A percentile compares a stretch with the other conserved stretches of the same genome.
phyloP scores from a whole-genome alignment of 2,329 filamentous ascomycete species.

The Phyllosticta ampelicida region DNA sequence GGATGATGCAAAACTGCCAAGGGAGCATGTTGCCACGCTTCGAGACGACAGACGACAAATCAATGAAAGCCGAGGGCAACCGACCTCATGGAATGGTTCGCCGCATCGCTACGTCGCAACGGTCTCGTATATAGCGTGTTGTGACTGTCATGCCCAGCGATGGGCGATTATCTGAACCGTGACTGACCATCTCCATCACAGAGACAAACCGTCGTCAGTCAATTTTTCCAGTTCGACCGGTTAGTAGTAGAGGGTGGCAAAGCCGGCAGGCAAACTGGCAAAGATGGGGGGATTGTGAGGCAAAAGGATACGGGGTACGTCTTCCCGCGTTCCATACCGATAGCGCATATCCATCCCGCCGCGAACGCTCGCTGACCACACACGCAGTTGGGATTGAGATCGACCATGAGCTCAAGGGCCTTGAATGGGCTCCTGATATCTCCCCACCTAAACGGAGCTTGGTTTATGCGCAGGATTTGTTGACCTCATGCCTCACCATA shows the following conservation, averaged over 20 bases:
- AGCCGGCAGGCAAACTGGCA: constrained; percentile 60
- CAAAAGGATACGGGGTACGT: constrained; percentile 71
- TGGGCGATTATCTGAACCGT: neutral
- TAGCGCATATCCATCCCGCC: neutral
- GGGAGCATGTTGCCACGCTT: neutral
- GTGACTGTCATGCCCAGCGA: neutral
- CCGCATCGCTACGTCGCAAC: neutral
- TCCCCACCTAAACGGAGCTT: neutral
- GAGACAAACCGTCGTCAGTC: constrained; percentile 90
- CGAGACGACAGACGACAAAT: neutral
- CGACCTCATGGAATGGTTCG: neutral
- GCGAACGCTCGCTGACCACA: neutral
- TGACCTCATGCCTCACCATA: neutral
- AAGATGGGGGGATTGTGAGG: constrained; percentile 56
- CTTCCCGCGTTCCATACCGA: neutral
- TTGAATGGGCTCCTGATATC: neutral
- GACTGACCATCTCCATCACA: constrained; percentile 31
- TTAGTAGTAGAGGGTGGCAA: constrained; percentile 86
- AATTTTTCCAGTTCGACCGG: constrained; percentile 86
- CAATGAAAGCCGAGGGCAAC: neutral
- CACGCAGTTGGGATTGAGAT: neutral
- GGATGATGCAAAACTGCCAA: neutral
- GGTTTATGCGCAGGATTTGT: neutral
- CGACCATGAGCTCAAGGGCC: neutral
- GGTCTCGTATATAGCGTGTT: neutral